Evolutionary conservation across 139 green algal species (phyloP).

Genomic region (Chlorokybus atmophyticus): DNA sequence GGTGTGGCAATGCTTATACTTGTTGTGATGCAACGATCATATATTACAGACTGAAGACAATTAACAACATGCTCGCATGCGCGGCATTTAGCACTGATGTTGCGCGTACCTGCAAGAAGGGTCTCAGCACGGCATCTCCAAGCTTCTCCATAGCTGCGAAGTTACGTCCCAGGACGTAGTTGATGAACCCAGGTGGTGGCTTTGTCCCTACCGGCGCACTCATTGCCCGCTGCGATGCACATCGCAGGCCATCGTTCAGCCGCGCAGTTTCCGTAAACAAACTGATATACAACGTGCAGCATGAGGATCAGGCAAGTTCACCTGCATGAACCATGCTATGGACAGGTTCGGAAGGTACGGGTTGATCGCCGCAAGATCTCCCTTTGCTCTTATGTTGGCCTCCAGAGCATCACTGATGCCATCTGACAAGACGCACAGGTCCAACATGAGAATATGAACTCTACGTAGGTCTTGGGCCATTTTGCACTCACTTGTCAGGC

Average conservation of each 20-base stretch:
- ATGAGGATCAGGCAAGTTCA: not conserved
- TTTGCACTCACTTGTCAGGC: too few relatives aligned
- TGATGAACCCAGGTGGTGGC: constrained; percentile 14
- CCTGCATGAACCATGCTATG: constrained; percentile 7
- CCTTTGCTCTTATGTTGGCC: constrained; percentile 30
- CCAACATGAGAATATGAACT: constrained; percentile 1
- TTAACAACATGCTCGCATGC: constrained; percentile 2
- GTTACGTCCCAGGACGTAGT: constrained; percentile 43
- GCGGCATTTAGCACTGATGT: not conserved
- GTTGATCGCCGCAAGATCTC: constrained; percentile 44
- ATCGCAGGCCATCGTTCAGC: too few relatives aligned
- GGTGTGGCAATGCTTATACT: too few relatives aligned
- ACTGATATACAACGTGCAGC: too few relatives aligned
- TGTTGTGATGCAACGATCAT: too few relatives aligned
- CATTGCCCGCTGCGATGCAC: constrained; percentile 82
- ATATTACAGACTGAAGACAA: not conserved
- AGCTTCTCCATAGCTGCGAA: constrained; percentile 61
- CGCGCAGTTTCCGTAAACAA: too few relatives aligned
- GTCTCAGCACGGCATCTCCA: constrained; percentile 57
- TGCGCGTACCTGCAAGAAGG: constrained; percentile 67
- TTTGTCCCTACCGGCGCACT: constrained; percentile 29
- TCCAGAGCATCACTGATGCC: constrained; percentile 23
- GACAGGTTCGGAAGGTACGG: constrained; percentile 31
- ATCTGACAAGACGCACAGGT: not conserved
- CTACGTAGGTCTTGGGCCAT: constrained; percentile 33